Conservation (phyloP, 768 basidiomycete species). For the Pluteus cervinus region DNA sequence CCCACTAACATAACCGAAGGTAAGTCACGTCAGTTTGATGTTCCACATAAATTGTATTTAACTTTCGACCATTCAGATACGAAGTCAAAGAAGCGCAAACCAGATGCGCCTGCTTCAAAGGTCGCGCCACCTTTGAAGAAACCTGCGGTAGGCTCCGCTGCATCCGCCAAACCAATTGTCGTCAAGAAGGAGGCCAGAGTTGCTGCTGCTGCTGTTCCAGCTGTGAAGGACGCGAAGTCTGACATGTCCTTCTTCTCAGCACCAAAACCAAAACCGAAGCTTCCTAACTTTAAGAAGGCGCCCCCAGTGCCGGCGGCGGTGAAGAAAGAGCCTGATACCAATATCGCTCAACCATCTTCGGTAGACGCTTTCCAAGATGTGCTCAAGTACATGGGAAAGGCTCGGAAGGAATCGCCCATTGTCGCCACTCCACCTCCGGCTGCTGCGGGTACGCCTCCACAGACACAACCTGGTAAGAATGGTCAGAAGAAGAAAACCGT, state of each 20-base stretch:
- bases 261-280: slow-evolving; percentile 76
- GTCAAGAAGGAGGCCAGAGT: slow-evolving; percentile 55
- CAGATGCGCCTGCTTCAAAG: slow-evolving; percentile 41
- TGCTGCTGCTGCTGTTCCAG: slow-evolving; percentile 17
- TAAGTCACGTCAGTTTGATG: slow-evolving; percentile 56
- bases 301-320: slow-evolving; percentile 26
- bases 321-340: slow-evolving; percentile 49
- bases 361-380: slow-evolving; percentile 81
- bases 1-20: slow-evolving; percentile 59
- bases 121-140: slow-evolving; percentile 62
- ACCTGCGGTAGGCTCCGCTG: slow-evolving; percentile 40
- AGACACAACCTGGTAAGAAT: slow-evolving; percentile 27
- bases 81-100: slow-evolving; percentile 73
- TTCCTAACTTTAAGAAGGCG: slow-evolving; percentile 85
- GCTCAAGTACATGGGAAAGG: slow-evolving; percentile 68
- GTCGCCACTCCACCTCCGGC: slow-evolving; percentile 48
- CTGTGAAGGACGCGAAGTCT: slow-evolving; percentile 72
- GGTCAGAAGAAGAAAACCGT: slow-evolving; percentile 74
- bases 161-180: slow-evolving; percentile 33
- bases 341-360: slow-evolving; percentile 70
- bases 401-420: slow-evolving; percentile 56
- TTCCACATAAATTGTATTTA: slow-evolving; percentile 17
- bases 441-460: slow-evolving; percentile 27
- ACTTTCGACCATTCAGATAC: slow-evolving; percentile 30
- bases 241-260: slow-evolving; percentile 88